Percentiles rank a stretch among this genome's conserved stretches.
phyloP scores from a whole-genome alignment of 371 early-diverging fungal species.

The Gilbertella persicaria region DNA sequence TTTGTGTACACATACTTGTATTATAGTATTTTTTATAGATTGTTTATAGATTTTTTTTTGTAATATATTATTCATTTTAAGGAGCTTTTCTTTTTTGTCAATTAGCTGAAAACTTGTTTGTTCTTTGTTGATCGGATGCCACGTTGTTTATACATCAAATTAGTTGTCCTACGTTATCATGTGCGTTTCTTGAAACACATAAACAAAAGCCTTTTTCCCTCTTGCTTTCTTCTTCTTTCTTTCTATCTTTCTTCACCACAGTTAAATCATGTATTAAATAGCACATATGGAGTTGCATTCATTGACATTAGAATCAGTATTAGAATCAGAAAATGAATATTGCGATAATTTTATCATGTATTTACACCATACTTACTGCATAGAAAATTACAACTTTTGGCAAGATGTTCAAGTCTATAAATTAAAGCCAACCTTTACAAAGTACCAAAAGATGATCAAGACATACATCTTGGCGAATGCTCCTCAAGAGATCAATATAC shows the following conservation, averaged over 20 bases:
- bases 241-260: slow-evolving; percentile 8
- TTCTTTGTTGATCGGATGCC: background rate
- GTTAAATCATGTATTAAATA: background rate
- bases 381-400: slow-evolving; percentile 45
- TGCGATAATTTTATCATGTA: slow-evolving; percentile 32
- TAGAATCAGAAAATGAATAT: slow-evolving; percentile 21
- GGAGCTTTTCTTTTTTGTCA: background rate
- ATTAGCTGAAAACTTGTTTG: background rate
- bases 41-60: no score
- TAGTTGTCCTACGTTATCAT: background rate
- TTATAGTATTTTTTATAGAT: no score
- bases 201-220: background rate
- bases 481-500: slow-evolving; percentile 48
- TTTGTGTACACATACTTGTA: no score
- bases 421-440: background rate
- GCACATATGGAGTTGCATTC: background rate
- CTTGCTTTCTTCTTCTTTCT: slow-evolving; percentile 2
- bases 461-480: slow-evolving; percentile 34
- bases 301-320: slow-evolving; percentile 33
- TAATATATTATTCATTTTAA: background rate
- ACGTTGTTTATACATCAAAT: background rate
- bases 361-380: slow-evolving; percentile 35
- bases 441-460: slow-evolving; percentile 29
- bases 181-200: background rate
- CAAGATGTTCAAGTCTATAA: slow-evolving; percentile 38